Evolutionary conservation across 2,329 filamentous ascomycete genomes (phyloP), one percentile per base, ranked within the genome.

Genomic region (Bertia moriformis): DNA sequence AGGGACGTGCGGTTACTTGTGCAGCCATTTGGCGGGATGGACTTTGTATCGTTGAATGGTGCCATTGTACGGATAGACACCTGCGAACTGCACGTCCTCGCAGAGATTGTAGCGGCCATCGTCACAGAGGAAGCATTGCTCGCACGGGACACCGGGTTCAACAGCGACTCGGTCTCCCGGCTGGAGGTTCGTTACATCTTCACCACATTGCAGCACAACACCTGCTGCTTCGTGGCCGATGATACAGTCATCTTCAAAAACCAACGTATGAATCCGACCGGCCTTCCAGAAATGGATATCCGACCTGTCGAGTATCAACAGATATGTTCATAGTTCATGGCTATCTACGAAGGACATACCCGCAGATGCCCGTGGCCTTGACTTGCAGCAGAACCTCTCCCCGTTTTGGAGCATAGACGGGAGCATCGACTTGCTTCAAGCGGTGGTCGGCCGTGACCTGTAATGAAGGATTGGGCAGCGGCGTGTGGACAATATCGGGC

Each of bases 211-310:
- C 17, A 80, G 46, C 14, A 81, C 72, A 4, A 76, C 50, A 4
- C 75, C 77, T 7, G 74, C 67, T 3, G 69, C 73, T 53, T 82
- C 76, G 44, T 81, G 77, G 17, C 77, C 75, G 36, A 81, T 63
- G 39, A 79, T 76, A 47, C 73, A 77, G 45, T 79, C 72, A 15
- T 69, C 69, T 42, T 75, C 66, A 12, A 83, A 68, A 2, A 73
- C 64, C 2, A 82, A 61, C 2, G 67, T 63, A 2, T 78, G 78
- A 48, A 83, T 82, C 12, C 66, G 58, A 18, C 78, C 78, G 1
- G 63, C 60, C 47, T 75, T 74, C 77, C 77, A 82, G 46, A 80
- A 77, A 51, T 83, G 77, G 45, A 82, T 68, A 47, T 82, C 77
- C 1, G 75, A 80, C 30, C 69, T 73, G 42, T 13, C 14, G 3